Evolutionary conservation across 2,329 filamentous ascomycete genomes (phyloP).

Genomic region (Cercospora sp.): DNA sequence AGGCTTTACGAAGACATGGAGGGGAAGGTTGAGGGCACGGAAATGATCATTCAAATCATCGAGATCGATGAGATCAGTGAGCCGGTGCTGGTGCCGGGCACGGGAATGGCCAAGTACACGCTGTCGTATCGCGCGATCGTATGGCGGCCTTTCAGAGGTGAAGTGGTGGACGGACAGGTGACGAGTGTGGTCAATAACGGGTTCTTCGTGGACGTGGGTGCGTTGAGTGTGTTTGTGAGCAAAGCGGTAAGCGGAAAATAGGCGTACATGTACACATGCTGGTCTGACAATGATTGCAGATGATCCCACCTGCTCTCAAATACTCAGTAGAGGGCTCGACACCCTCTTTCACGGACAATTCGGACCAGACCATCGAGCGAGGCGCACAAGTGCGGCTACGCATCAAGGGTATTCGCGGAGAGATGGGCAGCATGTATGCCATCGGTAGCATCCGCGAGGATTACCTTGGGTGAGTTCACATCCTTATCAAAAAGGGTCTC

Average conservation of each 20-base stretch:
- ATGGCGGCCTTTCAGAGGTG: conserved; percentile 96
- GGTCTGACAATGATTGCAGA: conserved; percentile 51
- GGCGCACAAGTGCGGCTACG: conserved; percentile 92
- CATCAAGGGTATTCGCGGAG: conserved; percentile 88
- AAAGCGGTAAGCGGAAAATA: conserved; percentile 64
- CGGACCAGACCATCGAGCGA: conserved; percentile 89
- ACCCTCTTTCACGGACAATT: conserved; percentile 95
- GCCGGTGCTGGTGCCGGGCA: conserved; percentile 80
- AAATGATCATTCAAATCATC: conserved; percentile 98
- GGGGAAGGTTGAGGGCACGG: conserved; percentile 90
- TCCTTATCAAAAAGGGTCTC: not conserved
- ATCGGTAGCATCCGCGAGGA: conserved; percentile 94
- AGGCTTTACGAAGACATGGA: conserved; percentile 92
- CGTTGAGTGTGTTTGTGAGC: conserved; percentile 75
- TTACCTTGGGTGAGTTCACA: conserved; percentile 38
- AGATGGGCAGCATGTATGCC: conserved; percentile 93
- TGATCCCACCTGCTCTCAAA: conserved; percentile 88
- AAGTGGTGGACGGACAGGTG: conserved; percentile 95
- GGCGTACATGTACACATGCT: not conserved
- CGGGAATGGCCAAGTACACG: conserved; percentile 89
- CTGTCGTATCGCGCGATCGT: conserved; percentile 94
- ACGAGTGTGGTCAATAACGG: conserved; percentile 87
- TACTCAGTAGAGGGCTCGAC: conserved; percentile 95
- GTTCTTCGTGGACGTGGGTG: conserved; percentile 84
- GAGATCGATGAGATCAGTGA: conserved; percentile 94